Percentiles rank a stretch among this genome's conserved stretches.
These are phyloP conservation scores for Aspergillus pseudoterreus DNA, from an alignment of 2,329 filamentous ascomycete species.

Conservation along the genomic window DNA sequence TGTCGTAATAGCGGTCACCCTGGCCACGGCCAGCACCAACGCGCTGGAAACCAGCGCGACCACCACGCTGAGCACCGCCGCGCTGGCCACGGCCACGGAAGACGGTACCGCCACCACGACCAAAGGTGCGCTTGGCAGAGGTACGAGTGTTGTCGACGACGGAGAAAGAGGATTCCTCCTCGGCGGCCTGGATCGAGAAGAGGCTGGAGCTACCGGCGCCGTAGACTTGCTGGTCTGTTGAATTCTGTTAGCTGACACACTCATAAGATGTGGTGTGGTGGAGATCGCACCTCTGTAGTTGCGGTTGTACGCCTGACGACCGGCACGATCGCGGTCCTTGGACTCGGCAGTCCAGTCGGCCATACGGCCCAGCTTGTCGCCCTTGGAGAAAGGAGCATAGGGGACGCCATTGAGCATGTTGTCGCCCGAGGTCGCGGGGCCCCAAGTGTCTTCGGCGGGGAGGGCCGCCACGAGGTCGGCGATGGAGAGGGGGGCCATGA, in stretches of 20 bases:
- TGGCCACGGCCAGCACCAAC: conserved; percentile 67
- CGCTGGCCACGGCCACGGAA: conserved; percentile 76
- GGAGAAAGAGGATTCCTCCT: conserved; percentile 97
- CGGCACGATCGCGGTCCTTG: conserved; percentile 69
- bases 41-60: conserved; percentile 69
- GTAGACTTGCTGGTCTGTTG: conserved; percentile 88
- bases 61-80: conserved; percentile 71
- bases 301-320: conserved; percentile 83
- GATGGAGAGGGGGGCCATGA: conserved; percentile 54
- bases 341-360: conserved; percentile 94
- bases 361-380: conserved; percentile 98
- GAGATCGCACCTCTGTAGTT: conserved; percentile 75
- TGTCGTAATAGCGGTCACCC: conserved; percentile 65
- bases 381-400: conserved; percentile 97
- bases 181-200: conserved; percentile 86
- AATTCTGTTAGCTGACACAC: neutral
- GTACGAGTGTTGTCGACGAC: conserved; percentile 94
- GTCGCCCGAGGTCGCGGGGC: conserved; percentile 74
- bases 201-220: conserved; percentile 80
- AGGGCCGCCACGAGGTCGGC: conserved; percentile 67
- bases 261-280: neutral
- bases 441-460: conserved; percentile 79
- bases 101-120: conserved; percentile 81
- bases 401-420: conserved; percentile 92
- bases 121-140: conserved; percentile 76